Base-by-base conservation (phyloP, 768 basidiomycete species). In the Mrakia hoshinonis region DNA sequence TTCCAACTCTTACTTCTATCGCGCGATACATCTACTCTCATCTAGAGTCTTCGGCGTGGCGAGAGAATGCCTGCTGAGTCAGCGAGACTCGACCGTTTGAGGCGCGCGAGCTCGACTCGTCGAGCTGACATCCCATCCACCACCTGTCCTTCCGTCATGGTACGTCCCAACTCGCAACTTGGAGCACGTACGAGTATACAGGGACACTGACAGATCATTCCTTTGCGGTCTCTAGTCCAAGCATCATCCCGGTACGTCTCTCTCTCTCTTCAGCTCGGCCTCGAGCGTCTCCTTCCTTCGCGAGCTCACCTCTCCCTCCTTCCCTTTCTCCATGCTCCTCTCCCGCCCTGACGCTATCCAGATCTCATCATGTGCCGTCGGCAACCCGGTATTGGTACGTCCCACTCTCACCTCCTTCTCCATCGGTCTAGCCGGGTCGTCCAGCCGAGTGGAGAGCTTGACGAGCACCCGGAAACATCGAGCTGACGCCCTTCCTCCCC, bases 311-410 rank as follows among this genome's bases (percentile, higher is more conserved):
- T 29, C 29, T n/a, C 34, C 60, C 22, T 43, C 26, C 22, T 31
- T n/a, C 4, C 49, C 36, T 66, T 29, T 15, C 22, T 43, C 67
- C n/a, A 20, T 6, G 13, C 62, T 38, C 26, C 7, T 62, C 49
- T 54, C 38, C n/a, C 11, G 10, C 31, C 51, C 36, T 62, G 3
- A 15, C 12, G 0, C 9, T 49, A 9, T 38, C 0, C 66, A 94
- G 95, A 99, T 87, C 81, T 99, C 58, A 94, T 99, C 75, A 95
- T 97, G 92, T 99, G 95, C 81, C 85, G 95, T 80, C 88, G 92
- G 70, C 94, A 98, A 81, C 89, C 96, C 76, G 96, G 96, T 74
- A 98, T 98, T 69, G 94, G 94, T 91, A 75, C 75, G 87, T 67
- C 12, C n/a, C 46, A 1, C 11, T 39, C 54, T 38, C 7, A 47